Evolutionary conservation across 179 eudicot genomes (phyloP).

Genomic region (Corrigiola litoralis): DNA sequence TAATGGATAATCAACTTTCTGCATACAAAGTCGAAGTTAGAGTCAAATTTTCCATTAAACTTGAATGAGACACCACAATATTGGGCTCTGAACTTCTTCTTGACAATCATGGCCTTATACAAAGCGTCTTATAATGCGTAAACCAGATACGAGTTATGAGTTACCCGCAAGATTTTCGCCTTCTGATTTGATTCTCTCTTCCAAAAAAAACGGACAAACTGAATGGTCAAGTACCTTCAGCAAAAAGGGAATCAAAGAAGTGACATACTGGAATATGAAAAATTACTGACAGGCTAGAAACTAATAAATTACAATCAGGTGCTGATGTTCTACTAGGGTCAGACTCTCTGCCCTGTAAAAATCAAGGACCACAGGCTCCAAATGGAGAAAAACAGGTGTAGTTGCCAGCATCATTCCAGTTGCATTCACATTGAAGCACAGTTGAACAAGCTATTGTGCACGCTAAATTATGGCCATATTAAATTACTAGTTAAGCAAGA

Average conservation of each 20-base stretch:
- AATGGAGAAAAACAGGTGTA: not conserved
- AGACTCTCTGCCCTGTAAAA: not conserved
- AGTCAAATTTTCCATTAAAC: not conserved
- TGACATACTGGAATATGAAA: not conserved
- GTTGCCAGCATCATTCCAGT: not conserved
- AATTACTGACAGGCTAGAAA: not conserved
- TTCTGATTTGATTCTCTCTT: constrained; percentile 98
- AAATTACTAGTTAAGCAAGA: no score
- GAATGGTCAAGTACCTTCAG: constrained; percentile 81
- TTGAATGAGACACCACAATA: not conserved
- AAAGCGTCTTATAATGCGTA: not conserved
- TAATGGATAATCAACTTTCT: constrained; percentile 99
- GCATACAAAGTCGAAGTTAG: constrained; percentile 17
- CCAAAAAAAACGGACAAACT: constrained; percentile 98
- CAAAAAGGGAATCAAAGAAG: constrained; percentile 12
- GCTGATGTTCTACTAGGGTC: not conserved
- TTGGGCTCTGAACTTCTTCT: not conserved
- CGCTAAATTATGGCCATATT: no score
- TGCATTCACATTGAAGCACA: not conserved
- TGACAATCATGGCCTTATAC: not conserved
- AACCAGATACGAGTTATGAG: not conserved
- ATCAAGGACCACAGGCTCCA: not conserved
- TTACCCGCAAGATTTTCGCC: constrained; percentile 95
- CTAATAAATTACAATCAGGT: not conserved
- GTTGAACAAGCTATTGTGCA: not conserved